Percentiles rank a stretch among this genome's conserved stretches.
Conservation (phyloP, 163 green algal genomes). For the Volvox carteri region DNA sequence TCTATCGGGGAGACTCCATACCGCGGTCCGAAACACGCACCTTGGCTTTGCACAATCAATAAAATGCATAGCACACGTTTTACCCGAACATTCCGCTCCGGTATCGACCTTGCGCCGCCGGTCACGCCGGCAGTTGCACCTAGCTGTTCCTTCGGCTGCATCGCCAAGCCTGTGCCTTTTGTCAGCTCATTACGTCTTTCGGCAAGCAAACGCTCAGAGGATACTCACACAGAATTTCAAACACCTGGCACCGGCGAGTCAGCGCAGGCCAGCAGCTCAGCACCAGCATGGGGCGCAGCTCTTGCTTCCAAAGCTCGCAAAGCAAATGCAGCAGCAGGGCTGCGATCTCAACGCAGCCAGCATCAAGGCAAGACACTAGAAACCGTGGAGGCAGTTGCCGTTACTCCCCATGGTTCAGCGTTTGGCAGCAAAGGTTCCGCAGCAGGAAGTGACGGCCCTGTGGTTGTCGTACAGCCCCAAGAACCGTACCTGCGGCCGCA, state of each 20-base stretch:
- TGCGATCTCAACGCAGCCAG: neutral
- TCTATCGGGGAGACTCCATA: too few species aligned
- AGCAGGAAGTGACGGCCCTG: neutral
- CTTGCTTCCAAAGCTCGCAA: slow-evolving; percentile 22
- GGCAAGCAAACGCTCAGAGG: neutral
- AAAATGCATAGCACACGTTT: neutral
- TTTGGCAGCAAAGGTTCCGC: neutral
- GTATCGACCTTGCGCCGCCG: slow-evolving; percentile 1
- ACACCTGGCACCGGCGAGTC: too few species aligned
- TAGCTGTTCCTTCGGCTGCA: neutral
- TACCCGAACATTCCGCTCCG: neutral
- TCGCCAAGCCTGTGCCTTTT: neutral
- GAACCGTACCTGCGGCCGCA: neutral
- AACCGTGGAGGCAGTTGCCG: neutral
- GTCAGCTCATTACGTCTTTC: neutral
- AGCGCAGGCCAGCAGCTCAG: neutral
- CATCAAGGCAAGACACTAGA: neutral
- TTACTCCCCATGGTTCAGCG: neutral
- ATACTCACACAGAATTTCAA: too few species aligned
- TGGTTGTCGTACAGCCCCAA: slow-evolving; percentile 9
- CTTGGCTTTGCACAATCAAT: too few species aligned
- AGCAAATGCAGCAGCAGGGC: neutral
- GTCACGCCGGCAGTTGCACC: neutral
- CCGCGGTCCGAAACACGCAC: too few species aligned
- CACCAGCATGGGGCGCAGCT: slow-evolving; percentile 1